Evolutionary conservation across 1,139 yeast genomes (phyloP).

Genomic region (Pneumocystis wakefieldiae): DNA sequence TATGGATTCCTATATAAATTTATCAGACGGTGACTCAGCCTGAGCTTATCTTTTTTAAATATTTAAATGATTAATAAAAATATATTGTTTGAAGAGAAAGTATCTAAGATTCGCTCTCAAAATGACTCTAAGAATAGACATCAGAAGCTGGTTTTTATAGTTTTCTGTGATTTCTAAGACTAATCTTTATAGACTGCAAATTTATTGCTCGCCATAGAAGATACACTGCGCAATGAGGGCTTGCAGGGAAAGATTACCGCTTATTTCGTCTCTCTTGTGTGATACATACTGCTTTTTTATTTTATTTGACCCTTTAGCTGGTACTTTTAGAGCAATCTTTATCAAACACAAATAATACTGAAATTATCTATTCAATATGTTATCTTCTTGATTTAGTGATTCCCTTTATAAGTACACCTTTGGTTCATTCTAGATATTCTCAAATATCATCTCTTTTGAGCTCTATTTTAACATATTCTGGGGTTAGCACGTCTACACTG

Average conservation of each 20-base stretch:
- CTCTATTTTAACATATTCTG: conserved; percentile 55
- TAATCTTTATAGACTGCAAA: conserved; percentile 32
- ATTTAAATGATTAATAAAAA: background rate
- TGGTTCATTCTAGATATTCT: conserved; percentile 57
- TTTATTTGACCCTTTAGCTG: background rate
- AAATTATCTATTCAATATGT: conserved; percentile 58
- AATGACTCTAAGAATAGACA: conserved; percentile 9
- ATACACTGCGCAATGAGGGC: conserved; percentile 59
- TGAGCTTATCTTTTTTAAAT: background rate
- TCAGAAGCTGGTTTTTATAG: conserved; percentile 8
- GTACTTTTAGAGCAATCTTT: conserved; percentile 14
- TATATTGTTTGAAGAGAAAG: conserved; percentile 4
- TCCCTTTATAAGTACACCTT: conserved; percentile 55
- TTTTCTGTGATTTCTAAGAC: background rate
- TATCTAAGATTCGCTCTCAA: conserved; percentile 11
- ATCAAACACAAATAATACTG: conserved; percentile 42
- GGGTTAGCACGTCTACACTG: conserved; percentile 70
- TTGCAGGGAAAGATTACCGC: conserved; percentile 47
- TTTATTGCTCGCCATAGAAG: conserved; percentile 78
- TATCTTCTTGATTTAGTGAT: conserved; percentile 70
- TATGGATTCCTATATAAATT: too few species aligned
- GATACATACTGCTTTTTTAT: conserved; percentile 3
- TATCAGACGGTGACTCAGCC: too few species aligned
- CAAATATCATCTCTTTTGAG: conserved; percentile 69
- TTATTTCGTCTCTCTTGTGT: conserved; percentile 69